Base-by-base conservation (phyloP, 306 rosid genomes). In the Lupinus albus region DNA sequence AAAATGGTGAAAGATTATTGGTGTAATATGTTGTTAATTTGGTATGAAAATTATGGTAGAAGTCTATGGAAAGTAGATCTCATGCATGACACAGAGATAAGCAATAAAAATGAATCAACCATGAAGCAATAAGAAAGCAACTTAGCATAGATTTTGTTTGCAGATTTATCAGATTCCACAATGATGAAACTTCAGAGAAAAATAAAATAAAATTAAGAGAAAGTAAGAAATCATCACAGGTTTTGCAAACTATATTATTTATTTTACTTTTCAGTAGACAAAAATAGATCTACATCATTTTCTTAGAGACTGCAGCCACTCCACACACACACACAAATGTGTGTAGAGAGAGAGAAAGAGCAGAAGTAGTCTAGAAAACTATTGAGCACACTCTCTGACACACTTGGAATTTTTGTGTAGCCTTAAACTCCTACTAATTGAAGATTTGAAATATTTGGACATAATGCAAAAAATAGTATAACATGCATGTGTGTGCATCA, bases 81-180 rank as follows among this genome's bases (percentile, higher is more conserved):
- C 83, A 77, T 86, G 85, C 85, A 76, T 74, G 67, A 39, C 28
- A 66, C 78, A 51, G 45, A 59, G 50, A 75, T 51, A 56, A 52
- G 71, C 36, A 61, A 81, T 68, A 65, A 62, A 80, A 32, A 75
- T 47, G 67, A 53, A 51, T 15, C 78, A 63, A 42, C 30, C 30
- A 77, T 67, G 72, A 76, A 78, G 72, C 54, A 59, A 44, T 61
- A 59, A 58, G 79, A 81, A 83, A 79, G 88, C 84, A 74, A 67
- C 79, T 78, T 60, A 64, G 82, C 70, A 50, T 68, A 68, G 83
- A 81, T 73, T 50, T 79, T 30, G n/a, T 72, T 80, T 65, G 76
- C 88, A 86, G 89, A 85, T 68, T 80, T 78, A 82, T 78, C 87
- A 84, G 85, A 80, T 83, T 79, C 80, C 85, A 76, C 74, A 76